Evolutionary conservation across 2,329 filamentous ascomycete genomes (phyloP).

Genomic region (Ophiostoma novo-ulmi): DNA sequence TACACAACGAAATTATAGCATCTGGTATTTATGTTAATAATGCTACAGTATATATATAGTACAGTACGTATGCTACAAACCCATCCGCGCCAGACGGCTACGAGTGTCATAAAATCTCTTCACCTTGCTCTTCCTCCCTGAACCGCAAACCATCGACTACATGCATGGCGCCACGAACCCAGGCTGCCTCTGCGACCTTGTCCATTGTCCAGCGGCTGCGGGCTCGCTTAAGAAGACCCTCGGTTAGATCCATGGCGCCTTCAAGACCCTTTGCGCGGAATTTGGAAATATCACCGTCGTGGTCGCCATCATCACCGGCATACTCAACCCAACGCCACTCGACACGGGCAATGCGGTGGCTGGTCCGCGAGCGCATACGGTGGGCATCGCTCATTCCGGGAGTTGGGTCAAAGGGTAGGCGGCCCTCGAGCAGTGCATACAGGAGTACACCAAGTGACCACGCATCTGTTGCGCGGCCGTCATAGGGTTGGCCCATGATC

Average conservation of each 20-base stretch:
- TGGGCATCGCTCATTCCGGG: slow-evolving; percentile 73
- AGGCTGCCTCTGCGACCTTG: slow-evolving; percentile 65
- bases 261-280: slow-evolving; percentile 61
- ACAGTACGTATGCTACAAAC: slow-evolving; percentile 4
- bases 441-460: slow-evolving; percentile 93
- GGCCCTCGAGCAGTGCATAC: slow-evolving; percentile 88
- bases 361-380: slow-evolving; percentile 73
- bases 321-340: slow-evolving; percentile 95
- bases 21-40: not conserved
- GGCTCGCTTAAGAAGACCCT: slow-evolving; percentile 76
- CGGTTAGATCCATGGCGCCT: slow-evolving; percentile 75
- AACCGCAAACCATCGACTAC: slow-evolving; percentile 60
- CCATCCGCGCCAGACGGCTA: not conserved
- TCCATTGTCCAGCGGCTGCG: slow-evolving; percentile 71
- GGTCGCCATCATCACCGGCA: slow-evolving; percentile 77
- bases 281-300: slow-evolving; percentile 59
- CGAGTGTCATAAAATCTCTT: slow-evolving; percentile 41
- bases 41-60: not conserved
- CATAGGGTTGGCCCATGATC: slow-evolving; percentile 89
- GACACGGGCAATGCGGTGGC: slow-evolving; percentile 88
- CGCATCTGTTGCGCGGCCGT: slow-evolving; percentile 84
- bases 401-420: slow-evolving; percentile 85
- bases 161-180: slow-evolving; percentile 70
- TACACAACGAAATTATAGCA: not conserved
- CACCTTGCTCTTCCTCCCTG: slow-evolving; percentile 54